Conservation (phyloP, 2,329 filamentous ascomycete genomes). For the Cladophialophora exuberans region DNA sequence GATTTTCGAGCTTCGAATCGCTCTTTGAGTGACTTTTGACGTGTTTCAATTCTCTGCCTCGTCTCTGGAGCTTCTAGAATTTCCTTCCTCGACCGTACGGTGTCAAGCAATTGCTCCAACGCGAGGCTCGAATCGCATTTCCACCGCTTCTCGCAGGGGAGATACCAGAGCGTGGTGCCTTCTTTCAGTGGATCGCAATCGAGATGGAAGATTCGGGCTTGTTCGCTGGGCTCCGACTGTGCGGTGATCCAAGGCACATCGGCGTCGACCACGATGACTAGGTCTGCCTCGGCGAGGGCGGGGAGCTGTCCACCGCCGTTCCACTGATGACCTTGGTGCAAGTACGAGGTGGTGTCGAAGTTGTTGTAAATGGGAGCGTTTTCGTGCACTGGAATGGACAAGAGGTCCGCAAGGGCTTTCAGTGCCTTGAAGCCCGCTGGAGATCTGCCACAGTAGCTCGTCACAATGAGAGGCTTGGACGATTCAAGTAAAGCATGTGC, state of each 20-base stretch:
- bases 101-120: conserved; percentile 58
- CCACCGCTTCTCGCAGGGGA: conserved; percentile 67
- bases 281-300: conserved; percentile 72
- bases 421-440: conserved; percentile 49
- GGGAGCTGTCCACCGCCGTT: not conserved
- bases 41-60: not conserved
- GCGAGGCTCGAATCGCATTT: conserved; percentile 67
- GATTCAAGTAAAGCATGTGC: conserved; percentile 47
- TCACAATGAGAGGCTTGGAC: conserved; percentile 53
- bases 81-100: not conserved
- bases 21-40: not conserved
- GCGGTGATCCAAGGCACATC: conserved; percentile 95
- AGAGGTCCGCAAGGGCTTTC: conserved; percentile 50
- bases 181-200: conserved; percentile 71
- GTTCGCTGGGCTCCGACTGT: conserved; percentile 60
- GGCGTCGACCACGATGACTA: conserved; percentile 82
- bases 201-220: conserved; percentile 65
- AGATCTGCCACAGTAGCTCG: conserved; percentile 54
- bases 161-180: conserved; percentile 74
- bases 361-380: conserved; percentile 46
- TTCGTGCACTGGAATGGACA: conserved; percentile 55
- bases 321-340: conserved; percentile 4
- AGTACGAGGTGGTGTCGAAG: not conserved
- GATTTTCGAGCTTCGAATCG: not conserved
- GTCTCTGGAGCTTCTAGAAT: not conserved